Base-by-base conservation (phyloP, 805 yeast genomes). In the Pichia sporocuriosa region DNA sequence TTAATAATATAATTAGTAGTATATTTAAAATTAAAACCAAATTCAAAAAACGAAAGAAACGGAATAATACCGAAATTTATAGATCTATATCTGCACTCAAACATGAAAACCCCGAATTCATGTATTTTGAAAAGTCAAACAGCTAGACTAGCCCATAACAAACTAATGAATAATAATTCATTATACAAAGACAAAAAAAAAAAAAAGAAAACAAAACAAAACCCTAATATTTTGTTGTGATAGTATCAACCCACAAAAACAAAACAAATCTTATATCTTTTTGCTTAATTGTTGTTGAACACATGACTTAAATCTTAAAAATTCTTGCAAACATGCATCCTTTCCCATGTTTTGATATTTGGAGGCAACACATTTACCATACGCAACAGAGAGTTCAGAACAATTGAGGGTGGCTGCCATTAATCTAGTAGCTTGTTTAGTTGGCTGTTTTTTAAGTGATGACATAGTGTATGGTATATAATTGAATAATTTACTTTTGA, bases 361-460 rank as follows among this genome's bases (percentile, higher is more conserved):
- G 32, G 59, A 57, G 32, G 77, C 56, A 19, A 79, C 64, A 50
- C 84, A 79, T 48, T 72, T 67, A 7, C 82, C 84, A 50, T 79
- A 79, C 0, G 65, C 68, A 4, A 48, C 40, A 2, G 66, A 59
- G 16, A 53, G 57, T 23, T 46, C 46, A 0, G 61, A 36, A 40
- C 67, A 62, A 37, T 54, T 49, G 7, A 49, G 37, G 6, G 61
- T 48, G 5, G 63, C 61, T 20, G 49, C 49, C 62, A 62, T 55
- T 10, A 62, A 47, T 42, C 55, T 53, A 20, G 62, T 53, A n/a
- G 55, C 56, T 45, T 60, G 65, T 33, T 54, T 55, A 8, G 53
- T 32, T 22, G 59, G 56, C 35, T 56, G 53, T 37, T 50, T 53
- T 20, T 42, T 42, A 3, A 41, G 28, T 9, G 23, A 3, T 15